Evolutionary conservation across 257 asterid species (phyloP).

Genomic region (Misopates orontium): DNA sequence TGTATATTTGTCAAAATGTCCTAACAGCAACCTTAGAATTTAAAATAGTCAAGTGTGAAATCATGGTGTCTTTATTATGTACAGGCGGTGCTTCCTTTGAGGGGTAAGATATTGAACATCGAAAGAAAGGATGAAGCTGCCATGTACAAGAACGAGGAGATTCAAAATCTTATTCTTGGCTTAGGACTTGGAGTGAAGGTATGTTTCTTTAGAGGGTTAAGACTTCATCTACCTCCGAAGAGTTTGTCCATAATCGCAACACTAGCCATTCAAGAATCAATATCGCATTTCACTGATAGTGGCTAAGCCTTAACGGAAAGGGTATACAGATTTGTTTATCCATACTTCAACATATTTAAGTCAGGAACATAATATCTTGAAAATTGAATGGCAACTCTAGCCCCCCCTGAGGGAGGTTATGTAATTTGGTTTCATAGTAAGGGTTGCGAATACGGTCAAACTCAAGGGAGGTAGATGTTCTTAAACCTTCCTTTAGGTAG

Average conservation of each 20-base stretch:
- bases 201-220: conserved; percentile 1
- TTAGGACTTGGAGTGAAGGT: conserved; percentile 99
- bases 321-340: no score
- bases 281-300: no score
- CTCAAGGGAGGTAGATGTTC: no score
- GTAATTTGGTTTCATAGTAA: neutral
- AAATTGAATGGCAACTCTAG: no score
- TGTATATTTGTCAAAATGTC: conserved; percentile 9
- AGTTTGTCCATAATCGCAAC: no score
- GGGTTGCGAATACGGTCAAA: no score
- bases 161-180: conserved; percentile 94
- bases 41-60: neutral
- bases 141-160: conserved; percentile 97
- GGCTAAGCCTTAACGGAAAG: no score
- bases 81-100: conserved; percentile 96
- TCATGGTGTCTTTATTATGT: conserved; percentile 30
- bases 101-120: conserved; percentile 95
- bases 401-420: neutral
- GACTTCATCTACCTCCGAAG: no score
- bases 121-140: conserved; percentile 98
- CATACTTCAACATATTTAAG: no score
- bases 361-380: no score
- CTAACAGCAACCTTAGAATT: neutral
- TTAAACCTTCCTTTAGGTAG: no score
- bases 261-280: no score